Percentiles rank a stretch among this genome's conserved stretches.
phyloP scores from a whole-genome alignment of 2,329 filamentous ascomycete genomes.

The Claviceps purpurea region DNA sequence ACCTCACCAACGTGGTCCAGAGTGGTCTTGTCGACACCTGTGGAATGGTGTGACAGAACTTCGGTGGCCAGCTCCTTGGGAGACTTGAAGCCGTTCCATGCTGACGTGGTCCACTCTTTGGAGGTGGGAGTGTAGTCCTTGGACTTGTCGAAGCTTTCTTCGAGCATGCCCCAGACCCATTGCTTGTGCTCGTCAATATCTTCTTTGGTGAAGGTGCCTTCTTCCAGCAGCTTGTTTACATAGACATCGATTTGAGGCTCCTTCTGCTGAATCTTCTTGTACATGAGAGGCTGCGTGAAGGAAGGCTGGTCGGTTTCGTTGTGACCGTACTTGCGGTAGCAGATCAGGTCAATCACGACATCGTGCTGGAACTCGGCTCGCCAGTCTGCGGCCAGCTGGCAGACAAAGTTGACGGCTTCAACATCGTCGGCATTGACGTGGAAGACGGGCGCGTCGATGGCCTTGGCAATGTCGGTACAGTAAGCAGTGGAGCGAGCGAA shows the following conservation, averaged over 20 bases:
- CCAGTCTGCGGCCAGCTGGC: constrained; percentile 94
- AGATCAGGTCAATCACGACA: constrained; percentile 94
- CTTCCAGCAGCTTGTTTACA: constrained; percentile 75
- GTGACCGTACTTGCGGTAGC: constrained; percentile 98
- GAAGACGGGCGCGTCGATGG: constrained; percentile 96
- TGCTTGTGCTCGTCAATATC: constrained; percentile 98
- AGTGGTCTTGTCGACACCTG: constrained; percentile 58
- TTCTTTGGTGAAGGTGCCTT: constrained; percentile 92
- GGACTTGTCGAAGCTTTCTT: constrained; percentile 92
- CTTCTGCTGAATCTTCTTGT: constrained; percentile 88
- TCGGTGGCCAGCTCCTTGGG: constrained; percentile 95
- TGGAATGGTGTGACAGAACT: constrained; percentile 82
- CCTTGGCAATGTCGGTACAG: constrained; percentile 98
- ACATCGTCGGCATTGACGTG: constrained; percentile 98
- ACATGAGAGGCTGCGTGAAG: constrained; percentile 99
- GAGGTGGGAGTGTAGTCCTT: constrained; percentile 95
- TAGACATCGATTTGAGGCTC: constrained; percentile 81
- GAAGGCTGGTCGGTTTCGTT: constrained; percentile 99
- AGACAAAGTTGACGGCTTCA: constrained; percentile 96
- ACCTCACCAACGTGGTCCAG: constrained; percentile 71
- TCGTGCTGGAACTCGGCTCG: constrained; percentile 97
- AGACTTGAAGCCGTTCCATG: constrained; percentile 99
- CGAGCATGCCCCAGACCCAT: constrained; percentile 99
- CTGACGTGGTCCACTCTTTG: constrained; percentile 96
- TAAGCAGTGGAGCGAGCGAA: constrained; percentile 96